Evolutionary conservation across 352 stramenopile genomes (phyloP).

Genomic region (Phytopythium vexans): DNA sequence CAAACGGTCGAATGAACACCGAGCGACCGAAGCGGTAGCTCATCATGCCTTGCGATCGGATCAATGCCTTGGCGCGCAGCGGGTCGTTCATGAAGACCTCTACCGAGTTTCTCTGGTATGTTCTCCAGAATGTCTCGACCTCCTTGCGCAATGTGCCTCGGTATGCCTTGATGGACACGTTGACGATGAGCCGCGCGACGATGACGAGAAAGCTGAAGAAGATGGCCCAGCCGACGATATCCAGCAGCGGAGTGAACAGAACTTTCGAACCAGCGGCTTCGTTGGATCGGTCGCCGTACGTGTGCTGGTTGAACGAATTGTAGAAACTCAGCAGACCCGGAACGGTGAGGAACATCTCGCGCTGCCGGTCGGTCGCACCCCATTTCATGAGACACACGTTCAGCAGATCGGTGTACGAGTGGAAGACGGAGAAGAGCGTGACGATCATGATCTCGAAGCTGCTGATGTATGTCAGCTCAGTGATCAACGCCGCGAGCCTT

Average conservation of each 20-base stretch:
- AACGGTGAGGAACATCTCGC: slow-evolving; percentile 10
- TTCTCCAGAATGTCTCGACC: slow-evolving; percentile 15
- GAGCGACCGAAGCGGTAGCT: slow-evolving; percentile 17
- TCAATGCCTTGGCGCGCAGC: slow-evolving; percentile 16
- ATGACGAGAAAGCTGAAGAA: slow-evolving; percentile 12
- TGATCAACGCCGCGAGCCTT: slow-evolving; percentile 14
- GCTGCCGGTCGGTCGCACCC: slow-evolving; percentile 11
- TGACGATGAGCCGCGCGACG: slow-evolving; percentile 8
- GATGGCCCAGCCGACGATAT: slow-evolving; percentile 13
- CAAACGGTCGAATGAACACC: slow-evolving; percentile 20
- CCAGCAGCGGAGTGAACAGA: slow-evolving; percentile 13
- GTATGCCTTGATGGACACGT: background rate
- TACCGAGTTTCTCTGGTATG: slow-evolving; percentile 22
- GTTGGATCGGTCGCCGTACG: slow-evolving; percentile 15
- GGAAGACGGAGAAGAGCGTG: slow-evolving; percentile 15
- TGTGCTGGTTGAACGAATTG: slow-evolving; percentile 16
- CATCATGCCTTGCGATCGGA: slow-evolving; percentile 18
- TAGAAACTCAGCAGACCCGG: slow-evolving; percentile 14
- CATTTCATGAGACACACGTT: slow-evolving; percentile 13
- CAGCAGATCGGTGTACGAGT: slow-evolving; percentile 11
- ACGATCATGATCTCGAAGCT: slow-evolving; percentile 22
- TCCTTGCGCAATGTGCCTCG: slow-evolving; percentile 9
- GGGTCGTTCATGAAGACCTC: slow-evolving; percentile 22
- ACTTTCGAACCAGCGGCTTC: slow-evolving; percentile 5
- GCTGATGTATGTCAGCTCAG: slow-evolving; percentile 16